Conservation (phyloP, 2,329 filamentous ascomycete species). For the Monilinia laxa region DNA sequence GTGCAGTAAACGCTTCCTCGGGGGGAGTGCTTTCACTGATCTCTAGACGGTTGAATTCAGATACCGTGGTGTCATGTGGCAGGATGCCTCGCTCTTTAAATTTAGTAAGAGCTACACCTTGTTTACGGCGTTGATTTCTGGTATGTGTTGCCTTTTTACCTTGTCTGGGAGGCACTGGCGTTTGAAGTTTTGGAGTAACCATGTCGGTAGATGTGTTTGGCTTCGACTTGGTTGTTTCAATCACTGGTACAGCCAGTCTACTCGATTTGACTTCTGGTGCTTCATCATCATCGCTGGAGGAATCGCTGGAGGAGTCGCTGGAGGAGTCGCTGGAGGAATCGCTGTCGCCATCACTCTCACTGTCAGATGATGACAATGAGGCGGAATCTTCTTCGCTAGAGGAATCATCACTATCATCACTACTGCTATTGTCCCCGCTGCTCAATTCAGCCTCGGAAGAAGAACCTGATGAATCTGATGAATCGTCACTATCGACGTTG, state of each 20-base stretch:
- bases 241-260: conserved; percentile 29
- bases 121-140: conserved; percentile 55
- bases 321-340: conserved; percentile 38
- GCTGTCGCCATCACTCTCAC: conserved; percentile 22
- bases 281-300: conserved; percentile 42
- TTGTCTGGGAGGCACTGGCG: conserved; percentile 44
- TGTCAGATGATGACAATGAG: conserved; percentile 25
- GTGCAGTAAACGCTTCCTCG: conserved; percentile 32
- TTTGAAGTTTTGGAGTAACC: neutral
- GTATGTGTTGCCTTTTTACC: conserved; percentile 52
- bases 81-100: conserved; percentile 56
- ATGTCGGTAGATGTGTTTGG: conserved; percentile 5
- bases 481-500: conserved; percentile 23
- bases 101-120: conserved; percentile 49
- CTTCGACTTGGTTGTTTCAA: neutral
- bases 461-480: conserved; percentile 7
- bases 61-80: conserved; percentile 50
- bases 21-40: conserved; percentile 29
- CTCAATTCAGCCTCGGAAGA: conserved; percentile 24
- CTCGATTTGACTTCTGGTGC: conserved; percentile 44
- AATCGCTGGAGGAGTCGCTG: conserved; percentile 39
- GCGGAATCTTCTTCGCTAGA: conserved; percentile 26
- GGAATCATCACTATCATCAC: conserved; percentile 24
- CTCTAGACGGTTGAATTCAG: conserved; percentile 47
- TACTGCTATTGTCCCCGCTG: conserved; percentile 23